Evolutionary conservation across 257 asterid species (phyloP).

Genomic region (Petunia axillaris): DNA sequence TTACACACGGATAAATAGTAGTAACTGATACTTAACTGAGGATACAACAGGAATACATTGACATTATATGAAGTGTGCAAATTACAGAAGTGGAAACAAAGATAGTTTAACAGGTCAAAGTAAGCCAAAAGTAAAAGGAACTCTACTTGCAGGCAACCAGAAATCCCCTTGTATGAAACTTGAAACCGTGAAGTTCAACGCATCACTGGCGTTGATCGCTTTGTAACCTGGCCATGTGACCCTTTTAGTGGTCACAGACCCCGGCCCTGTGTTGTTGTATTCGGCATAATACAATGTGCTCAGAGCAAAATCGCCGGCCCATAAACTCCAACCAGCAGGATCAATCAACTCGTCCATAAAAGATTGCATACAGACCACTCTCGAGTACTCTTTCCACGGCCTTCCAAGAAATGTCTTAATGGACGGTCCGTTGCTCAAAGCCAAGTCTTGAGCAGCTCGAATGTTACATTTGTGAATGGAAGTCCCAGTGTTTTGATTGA

Average conservation of each 20-base stretch:
- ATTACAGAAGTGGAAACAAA: too few species aligned
- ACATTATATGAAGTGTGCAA: background rate
- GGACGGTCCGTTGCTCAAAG: too few species aligned
- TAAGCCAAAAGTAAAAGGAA: conserved; percentile 20
- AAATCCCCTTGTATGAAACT: conserved; percentile 20
- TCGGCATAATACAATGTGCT: conserved; percentile 19
- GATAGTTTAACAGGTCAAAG: too few species aligned
- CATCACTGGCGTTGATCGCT: background rate
- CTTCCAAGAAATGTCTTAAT: conserved; percentile 21
- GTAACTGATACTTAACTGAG: too few species aligned
- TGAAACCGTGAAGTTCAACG: conserved; percentile 13
- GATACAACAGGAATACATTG: background rate
- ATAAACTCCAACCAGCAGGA: conserved; percentile 31
- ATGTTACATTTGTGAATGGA: conserved; percentile 25
- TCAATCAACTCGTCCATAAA: conserved; percentile 21
- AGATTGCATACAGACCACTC: conserved; percentile 23
- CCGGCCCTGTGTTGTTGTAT: conserved; percentile 21
- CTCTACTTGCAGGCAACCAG: conserved; percentile 26
- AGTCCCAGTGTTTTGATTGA: conserved; percentile 25
- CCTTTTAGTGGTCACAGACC: background rate
- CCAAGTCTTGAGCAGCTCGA: background rate
- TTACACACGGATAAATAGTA: too few species aligned
- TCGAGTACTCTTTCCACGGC: conserved; percentile 24
- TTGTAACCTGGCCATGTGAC: conserved; percentile 23
- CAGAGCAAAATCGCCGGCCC: background rate